Percentiles rank a stretch among this genome's conserved stretches.
These are phyloP conservation scores for Sarocladium oryzae DNA, from an alignment of 2,329 filamentous ascomycete species.

Conservation along the genomic window DNA sequence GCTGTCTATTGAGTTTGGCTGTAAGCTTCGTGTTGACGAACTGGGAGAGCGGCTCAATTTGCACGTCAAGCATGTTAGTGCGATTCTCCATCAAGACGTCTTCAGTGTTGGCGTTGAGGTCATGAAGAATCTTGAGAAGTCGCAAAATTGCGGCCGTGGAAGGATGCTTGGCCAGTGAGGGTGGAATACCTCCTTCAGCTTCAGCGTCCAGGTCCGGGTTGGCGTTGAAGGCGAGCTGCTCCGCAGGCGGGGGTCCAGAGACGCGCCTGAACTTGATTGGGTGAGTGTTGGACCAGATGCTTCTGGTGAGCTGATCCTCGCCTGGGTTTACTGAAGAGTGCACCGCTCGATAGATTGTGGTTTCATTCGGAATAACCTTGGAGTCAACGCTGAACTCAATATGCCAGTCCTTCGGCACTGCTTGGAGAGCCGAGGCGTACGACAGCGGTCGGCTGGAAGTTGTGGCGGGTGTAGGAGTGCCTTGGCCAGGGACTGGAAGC, in stretches of 20 bases:
- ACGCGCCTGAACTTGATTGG: constrained; percentile 89
- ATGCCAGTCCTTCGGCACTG: constrained; percentile 88
- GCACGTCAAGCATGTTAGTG: constrained; percentile 62
- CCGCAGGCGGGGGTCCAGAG: constrained; percentile 70
- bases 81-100: constrained; percentile 74
- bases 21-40: constrained; percentile 99
- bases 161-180: constrained; percentile 75
- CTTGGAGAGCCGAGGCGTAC: constrained; percentile 77
- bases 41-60: constrained; percentile 77
- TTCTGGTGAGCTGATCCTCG: constrained; percentile 64
- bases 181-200: constrained; percentile 58
- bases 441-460: constrained; percentile 64
- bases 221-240: constrained; percentile 55
- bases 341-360: constrained; percentile 91
- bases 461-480: constrained; percentile 41
- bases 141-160: constrained; percentile 82
- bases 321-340: constrained; percentile 51
- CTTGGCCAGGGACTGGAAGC: constrained; percentile 20
- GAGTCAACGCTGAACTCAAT: constrained; percentile 88
- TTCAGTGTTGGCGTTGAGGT: constrained; percentile 87
- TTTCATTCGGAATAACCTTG: constrained; percentile 80
- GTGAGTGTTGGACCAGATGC: constrained; percentile 85
- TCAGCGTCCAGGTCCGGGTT: constrained; percentile 43
- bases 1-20: constrained; percentile 91
- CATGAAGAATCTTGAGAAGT: constrained; percentile 82